phyloP scores from a whole-genome alignment of 1,284 basidiomycete species.

The Caloboletus inedulis region DNA sequence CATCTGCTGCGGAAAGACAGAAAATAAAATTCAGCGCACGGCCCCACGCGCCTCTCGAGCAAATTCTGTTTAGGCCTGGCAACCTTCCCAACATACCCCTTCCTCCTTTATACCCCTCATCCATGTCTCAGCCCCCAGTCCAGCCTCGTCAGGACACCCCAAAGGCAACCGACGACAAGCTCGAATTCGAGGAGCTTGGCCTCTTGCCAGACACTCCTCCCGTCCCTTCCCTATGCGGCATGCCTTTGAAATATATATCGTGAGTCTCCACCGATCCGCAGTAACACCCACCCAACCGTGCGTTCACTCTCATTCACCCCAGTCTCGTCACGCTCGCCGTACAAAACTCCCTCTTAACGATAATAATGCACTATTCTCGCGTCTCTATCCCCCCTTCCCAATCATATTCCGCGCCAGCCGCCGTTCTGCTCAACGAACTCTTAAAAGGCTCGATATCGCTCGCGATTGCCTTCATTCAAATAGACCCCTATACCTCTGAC shows the following conservation, averaged over 20 bases:
- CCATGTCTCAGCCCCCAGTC: constrained; percentile 25
- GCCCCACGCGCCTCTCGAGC: not conserved
- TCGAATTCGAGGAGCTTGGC: constrained; percentile 50
- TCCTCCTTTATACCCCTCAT: constrained; percentile 24
- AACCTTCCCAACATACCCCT: constrained; percentile 5
- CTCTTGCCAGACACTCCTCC: constrained; percentile 39
- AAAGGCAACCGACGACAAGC: constrained; percentile 38
- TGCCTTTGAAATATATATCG: constrained; percentile 81
- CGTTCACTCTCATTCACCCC: not conserved
- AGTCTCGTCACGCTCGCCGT: constrained; percentile 89
- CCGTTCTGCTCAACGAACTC: constrained; percentile 90
- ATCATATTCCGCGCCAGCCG: constrained; percentile 86
- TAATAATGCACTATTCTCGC: constrained; percentile 95
- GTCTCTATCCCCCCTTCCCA: constrained; percentile 74
- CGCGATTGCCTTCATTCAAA: constrained; percentile 46
- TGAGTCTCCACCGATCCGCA: constrained; percentile 41
- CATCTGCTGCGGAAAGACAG: constrained; percentile 25
- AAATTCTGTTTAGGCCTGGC: constrained; percentile 7
- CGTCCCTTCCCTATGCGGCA: constrained; percentile 59
- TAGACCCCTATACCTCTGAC: constrained; percentile 37
- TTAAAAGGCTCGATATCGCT: constrained; percentile 89
- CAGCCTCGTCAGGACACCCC: constrained; percentile 22
- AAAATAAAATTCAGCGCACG: constrained; percentile 18
- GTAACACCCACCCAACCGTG: not conserved
- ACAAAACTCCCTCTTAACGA: constrained; percentile 86